Conservation (phyloP, 768 basidiomycete species). For the Russula griseocarnosa region DNA sequence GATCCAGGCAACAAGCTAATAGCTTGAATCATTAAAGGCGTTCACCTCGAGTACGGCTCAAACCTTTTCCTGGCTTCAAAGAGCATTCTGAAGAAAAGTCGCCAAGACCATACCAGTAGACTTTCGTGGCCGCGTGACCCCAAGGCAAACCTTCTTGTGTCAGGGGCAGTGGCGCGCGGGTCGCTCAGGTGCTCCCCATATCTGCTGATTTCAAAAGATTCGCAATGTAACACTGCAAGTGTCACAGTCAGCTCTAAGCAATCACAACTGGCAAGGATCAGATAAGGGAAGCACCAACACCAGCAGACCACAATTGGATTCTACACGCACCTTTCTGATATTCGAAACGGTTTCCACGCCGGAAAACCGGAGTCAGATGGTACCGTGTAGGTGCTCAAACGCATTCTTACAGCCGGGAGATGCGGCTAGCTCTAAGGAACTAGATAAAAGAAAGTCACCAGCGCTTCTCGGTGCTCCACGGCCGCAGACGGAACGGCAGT, state of each 20-base stretch:
- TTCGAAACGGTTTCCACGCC: slow-evolving; percentile 17
- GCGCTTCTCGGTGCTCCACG: slow-evolving; percentile 20
- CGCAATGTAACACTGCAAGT: not conserved
- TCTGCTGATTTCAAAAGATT: not conserved
- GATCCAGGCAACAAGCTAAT: slow-evolving; percentile 1
- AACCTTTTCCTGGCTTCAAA: not conserved
- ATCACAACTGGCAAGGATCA: not conserved
- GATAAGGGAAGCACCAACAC: not conserved
- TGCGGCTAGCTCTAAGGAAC: slow-evolving; percentile 12
- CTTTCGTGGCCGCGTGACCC: not conserved
- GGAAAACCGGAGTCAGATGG: slow-evolving; percentile 14
- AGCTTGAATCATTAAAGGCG: slow-evolving; percentile 8
- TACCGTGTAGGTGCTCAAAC: not conserved
- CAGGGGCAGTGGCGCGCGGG: not conserved
- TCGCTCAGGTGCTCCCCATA: not conserved
- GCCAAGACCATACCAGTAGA: not conserved
- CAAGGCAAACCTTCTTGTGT: not conserved
- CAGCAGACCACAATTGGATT: slow-evolving; percentile 3
- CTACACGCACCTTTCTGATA: slow-evolving; percentile 14
- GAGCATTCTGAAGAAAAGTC: not conserved
- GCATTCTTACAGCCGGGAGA: slow-evolving; percentile 1
- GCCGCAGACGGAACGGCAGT: not conserved
- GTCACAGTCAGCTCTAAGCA: not conserved
- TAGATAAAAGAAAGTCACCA: not conserved
- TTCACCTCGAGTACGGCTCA: not conserved